These are phyloP conservation scores for Leccinum barrowsii DNA, from an alignment of 768 basidiomycete genomes.

Conservation along the genomic window DNA sequence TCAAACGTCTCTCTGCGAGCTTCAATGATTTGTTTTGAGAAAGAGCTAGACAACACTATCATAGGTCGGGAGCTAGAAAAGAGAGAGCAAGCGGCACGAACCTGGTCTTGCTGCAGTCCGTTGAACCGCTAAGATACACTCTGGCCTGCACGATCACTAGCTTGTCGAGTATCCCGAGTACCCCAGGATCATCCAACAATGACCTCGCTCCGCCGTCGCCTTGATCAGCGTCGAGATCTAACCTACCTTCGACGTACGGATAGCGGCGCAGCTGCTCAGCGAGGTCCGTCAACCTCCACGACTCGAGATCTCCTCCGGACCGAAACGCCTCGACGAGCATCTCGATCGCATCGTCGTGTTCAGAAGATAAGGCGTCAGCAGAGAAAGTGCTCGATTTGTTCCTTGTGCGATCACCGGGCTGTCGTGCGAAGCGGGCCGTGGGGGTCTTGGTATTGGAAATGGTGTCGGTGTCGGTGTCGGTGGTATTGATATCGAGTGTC, in stretches of 20 bases:
- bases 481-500: background rate
- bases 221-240: conserved; percentile 18
- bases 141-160: conserved; percentile 45
- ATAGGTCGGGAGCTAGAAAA: background rate
- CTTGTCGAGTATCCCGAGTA: conserved; percentile 56
- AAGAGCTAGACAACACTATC: background rate
- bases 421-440: too few relatives aligned
- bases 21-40: background rate
- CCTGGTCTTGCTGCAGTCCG: conserved; percentile 47
- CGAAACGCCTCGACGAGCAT: conserved; percentile 44
- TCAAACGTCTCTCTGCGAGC: background rate
- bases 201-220: background rate
- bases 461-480: background rate
- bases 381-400: conserved; percentile 40
- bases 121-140: conserved; percentile 49
- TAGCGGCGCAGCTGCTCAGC: conserved; percentile 31
- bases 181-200: conserved; percentile 45
- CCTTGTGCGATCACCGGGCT: too few relatives aligned
- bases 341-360: conserved; percentile 43
- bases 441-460: too few relatives aligned
- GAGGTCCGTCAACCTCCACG: conserved; percentile 44
- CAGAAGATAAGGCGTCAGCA: conserved; percentile 30
- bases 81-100: conserved; percentile 19
- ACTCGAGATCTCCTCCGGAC: conserved; percentile 35
- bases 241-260: conserved; percentile 21